phyloP scores from a whole-genome alignment of 371 early-diverging fungal species.

The Mortierella sp. region DNA sequence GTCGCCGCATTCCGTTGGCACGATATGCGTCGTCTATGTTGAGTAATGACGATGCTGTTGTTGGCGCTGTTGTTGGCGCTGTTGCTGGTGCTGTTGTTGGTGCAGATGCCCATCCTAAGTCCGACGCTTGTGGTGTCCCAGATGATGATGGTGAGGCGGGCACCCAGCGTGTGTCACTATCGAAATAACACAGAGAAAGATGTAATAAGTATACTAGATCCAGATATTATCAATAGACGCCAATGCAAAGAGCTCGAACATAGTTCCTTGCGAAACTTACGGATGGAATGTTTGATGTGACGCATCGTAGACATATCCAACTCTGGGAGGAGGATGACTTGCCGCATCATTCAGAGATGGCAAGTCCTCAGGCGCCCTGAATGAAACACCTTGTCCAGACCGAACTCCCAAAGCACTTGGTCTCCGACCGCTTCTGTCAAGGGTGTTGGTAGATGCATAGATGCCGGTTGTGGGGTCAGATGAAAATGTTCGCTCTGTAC shows the following conservation, averaged over 20 bases:
- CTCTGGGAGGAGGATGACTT: background rate
- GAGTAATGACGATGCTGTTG: background rate
- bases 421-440: slow-evolving; percentile 26
- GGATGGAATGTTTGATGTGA: slow-evolving; percentile 20
- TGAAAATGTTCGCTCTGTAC: slow-evolving; percentile 29
- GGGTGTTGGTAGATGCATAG: slow-evolving; percentile 25
- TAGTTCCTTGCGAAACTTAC: slow-evolving; percentile 12
- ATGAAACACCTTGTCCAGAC: slow-evolving; percentile 19
- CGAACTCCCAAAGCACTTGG: slow-evolving; percentile 14
- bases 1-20: slow-evolving; percentile 11
- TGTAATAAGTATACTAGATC: background rate
- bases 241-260: background rate
- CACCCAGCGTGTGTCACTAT: slow-evolving; percentile 27
- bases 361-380: slow-evolving; percentile 29
- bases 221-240: background rate
- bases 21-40: slow-evolving; percentile 8
- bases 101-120: background rate
- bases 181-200: background rate
- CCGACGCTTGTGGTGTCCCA: background rate
- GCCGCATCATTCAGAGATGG: background rate
- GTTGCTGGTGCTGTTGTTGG: background rate
- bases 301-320: slow-evolving; percentile 18
- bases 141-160: slow-evolving; percentile 14
- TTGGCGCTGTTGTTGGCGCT: background rate
- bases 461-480: slow-evolving; percentile 33